Base-by-base conservation (phyloP, 164 flowering plant species). In the Aristolochia contorta region DNA sequence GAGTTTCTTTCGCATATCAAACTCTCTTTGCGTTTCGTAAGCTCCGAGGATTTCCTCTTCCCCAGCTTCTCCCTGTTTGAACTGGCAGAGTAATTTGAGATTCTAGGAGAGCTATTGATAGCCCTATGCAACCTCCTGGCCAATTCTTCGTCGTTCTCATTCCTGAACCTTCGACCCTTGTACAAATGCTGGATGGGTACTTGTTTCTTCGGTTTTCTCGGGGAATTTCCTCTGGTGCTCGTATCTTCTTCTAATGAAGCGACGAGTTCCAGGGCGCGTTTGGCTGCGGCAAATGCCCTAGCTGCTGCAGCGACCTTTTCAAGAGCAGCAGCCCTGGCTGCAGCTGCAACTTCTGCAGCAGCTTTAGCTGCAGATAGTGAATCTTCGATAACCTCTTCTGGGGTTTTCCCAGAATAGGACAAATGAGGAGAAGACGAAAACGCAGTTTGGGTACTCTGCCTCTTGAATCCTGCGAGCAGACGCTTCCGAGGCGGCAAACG, bases 401-500 rank as follows among this genome's bases (percentile, higher is more conserved):
- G 77, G 4, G 91, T 74, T 48, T 70, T 74, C 58, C 61, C 67
- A 48, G 69, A 59, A 18, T 75, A 49, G 27, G 78, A 67, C 63
- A 63, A 67, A 55, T 46, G 22, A 33, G 15, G 63, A 12, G 79
- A 68, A 5, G 66, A 58, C 30, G 58, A 67, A 19, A 69, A 65
- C 16, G 67, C 57, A 32, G 59, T 70, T 70, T 74, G 78, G 16
- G 71, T 63, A 68, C 56, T 83, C 72, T 82, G 88, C 59, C 74
- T 85, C 77, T 87, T 92, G 71, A 85, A 69, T 58, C 91, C 95
- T 12, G 96, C 96, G 56, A 92, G 87, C 1, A 92, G 80, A 18
- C 96, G 83, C 76, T 92, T 92, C 51, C 96, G 79, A 37, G 96
- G 98, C 47, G 98, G 96, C 69, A 89, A 76, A 64, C 83, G 83